Percentiles rank a stretch among this genome's conserved stretches.
Conservation (phyloP, 2,329 filamentous ascomycete species). For the Apiospora arundinis region DNA sequence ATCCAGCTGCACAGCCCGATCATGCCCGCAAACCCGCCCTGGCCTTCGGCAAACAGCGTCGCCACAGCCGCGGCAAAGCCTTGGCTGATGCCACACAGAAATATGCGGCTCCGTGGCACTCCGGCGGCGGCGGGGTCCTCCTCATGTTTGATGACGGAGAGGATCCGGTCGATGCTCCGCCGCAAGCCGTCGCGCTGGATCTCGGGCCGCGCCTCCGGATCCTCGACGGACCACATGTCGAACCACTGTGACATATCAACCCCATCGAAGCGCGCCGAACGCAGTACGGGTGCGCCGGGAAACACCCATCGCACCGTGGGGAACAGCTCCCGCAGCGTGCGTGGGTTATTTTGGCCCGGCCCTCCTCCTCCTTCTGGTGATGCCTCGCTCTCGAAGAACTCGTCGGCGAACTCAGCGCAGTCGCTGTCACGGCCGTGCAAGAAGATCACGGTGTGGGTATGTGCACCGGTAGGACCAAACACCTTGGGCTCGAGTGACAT, state of each 20-base stretch:
- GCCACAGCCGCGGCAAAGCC: slow-evolving; percentile 38
- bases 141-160: slow-evolving; percentile 26
- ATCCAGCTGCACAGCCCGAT: slow-evolving; percentile 40
- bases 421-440: slow-evolving; percentile 52
- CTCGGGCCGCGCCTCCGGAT: slow-evolving; percentile 44
- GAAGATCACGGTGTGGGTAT: slow-evolving; percentile 54
- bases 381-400: slow-evolving; percentile 48
- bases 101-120: slow-evolving; percentile 34
- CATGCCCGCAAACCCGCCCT: slow-evolving; percentile 33
- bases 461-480: slow-evolving; percentile 26
- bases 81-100: slow-evolving; percentile 41
- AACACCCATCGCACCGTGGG: slow-evolving; percentile 40
- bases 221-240: slow-evolving; percentile 57
- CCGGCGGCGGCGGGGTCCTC: slow-evolving; percentile 32
- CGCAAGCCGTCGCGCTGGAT: slow-evolving; percentile 34
- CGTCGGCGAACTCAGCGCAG: slow-evolving; percentile 44
- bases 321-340: slow-evolving; percentile 33
- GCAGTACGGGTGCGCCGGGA: slow-evolving; percentile 30
- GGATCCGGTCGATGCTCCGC: slow-evolving; percentile 31
- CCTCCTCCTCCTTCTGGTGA: slow-evolving; percentile 28
- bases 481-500: background rate
- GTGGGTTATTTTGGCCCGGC: slow-evolving; percentile 22
- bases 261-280: slow-evolving; percentile 31
- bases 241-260: slow-evolving; percentile 39
- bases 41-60: slow-evolving; percentile 24